Evolutionary conservation across 1,284 basidiomycete species (phyloP).

Genomic region (Naganishia sp.): DNA sequence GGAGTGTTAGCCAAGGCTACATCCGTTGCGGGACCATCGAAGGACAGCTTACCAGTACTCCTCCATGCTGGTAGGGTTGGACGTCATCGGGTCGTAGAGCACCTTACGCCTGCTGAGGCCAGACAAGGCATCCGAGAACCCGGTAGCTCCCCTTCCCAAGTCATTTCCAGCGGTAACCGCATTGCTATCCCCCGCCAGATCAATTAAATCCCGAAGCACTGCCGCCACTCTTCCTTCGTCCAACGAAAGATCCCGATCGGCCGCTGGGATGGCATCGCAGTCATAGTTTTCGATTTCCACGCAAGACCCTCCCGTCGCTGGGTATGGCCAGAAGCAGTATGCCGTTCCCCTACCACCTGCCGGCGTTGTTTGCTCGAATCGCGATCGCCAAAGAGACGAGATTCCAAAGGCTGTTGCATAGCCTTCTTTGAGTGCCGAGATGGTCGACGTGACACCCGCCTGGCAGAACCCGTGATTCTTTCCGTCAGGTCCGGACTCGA

Average conservation of each 20-base stretch:
- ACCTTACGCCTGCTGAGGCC: neutral
- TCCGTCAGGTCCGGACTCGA: slow-evolving; percentile 6
- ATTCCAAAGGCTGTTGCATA: slow-evolving; percentile 25
- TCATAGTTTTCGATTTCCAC: slow-evolving; percentile 7
- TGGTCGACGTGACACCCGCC: slow-evolving; percentile 9
- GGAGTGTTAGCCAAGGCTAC: neutral
- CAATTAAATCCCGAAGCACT: slow-evolving; percentile 20
- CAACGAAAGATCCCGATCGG: slow-evolving; percentile 9
- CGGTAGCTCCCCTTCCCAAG: neutral
- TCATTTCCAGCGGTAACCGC: neutral
- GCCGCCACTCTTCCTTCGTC: slow-evolving; percentile 26
- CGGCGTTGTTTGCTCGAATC: neutral
- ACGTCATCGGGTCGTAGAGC: slow-evolving; percentile 20
- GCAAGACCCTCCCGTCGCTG: neutral
- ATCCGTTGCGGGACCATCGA: neutral
- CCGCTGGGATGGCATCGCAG: neutral
- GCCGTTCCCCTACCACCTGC: neutral
- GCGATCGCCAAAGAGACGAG: slow-evolving; percentile 11
- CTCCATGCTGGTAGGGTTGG: slow-evolving; percentile 27
- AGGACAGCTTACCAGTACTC: slow-evolving; percentile 11
- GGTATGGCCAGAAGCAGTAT: slow-evolving; percentile 1
- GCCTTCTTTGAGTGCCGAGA: slow-evolving; percentile 21
- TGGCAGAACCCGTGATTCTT: slow-evolving; percentile 18
- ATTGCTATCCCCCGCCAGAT: slow-evolving; percentile 12
- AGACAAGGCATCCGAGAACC: slow-evolving; percentile 5